Evolutionary conservation across 2,329 filamentous ascomycete genomes (phyloP), one percentile per base, ranked within the genome.

Genomic region (Aspergillus ustus): DNA sequence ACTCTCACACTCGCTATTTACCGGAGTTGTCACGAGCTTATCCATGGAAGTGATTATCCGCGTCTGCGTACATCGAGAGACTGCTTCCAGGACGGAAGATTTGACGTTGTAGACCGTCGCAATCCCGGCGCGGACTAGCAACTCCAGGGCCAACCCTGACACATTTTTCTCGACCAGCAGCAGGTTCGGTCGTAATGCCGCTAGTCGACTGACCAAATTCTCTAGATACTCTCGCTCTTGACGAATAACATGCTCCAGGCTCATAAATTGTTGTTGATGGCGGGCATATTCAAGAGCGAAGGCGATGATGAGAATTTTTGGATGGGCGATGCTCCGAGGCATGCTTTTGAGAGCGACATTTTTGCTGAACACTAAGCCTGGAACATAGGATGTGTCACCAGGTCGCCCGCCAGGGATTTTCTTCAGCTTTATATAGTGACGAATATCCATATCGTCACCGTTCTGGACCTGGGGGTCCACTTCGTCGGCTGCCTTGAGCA

Each of bases 81-180:
- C 94, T 2, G 96, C 95, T 72, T 97, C 94, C 60, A 99, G 89
- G 13, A 99, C 95, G 0, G 94, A 96, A 37, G 92, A 88, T 74
- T 99, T 99, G 70, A 99, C 94, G 76, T 99, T 97, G 81, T 95
- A 97, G 0, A 90, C 93, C 13, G 97, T 96, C 3, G 94, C 91
- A 65, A 99, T 96, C 61, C 93, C 91, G 11, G 92, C 92, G 69
- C 95, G 89, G 20, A 93, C 90, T 1, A 99, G 83, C 67, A 96
- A 91, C 70, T 96, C 91, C 57, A 99, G 82, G 3, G 96, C 95
- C 50, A 97, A 83, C 0, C 95, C 94, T 2, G 95, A 95, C 15
- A 99, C 92, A 67, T 94, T 91, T 69, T 93, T 94, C 73, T 98
- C 91, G 1, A 95, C 92, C n/a, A 99, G 84, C 19, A 99, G 82